Evolutionary conservation across 2,329 filamentous ascomycete genomes (phyloP).

Genomic region (Phaeosphaeriaceae sp.): DNA sequence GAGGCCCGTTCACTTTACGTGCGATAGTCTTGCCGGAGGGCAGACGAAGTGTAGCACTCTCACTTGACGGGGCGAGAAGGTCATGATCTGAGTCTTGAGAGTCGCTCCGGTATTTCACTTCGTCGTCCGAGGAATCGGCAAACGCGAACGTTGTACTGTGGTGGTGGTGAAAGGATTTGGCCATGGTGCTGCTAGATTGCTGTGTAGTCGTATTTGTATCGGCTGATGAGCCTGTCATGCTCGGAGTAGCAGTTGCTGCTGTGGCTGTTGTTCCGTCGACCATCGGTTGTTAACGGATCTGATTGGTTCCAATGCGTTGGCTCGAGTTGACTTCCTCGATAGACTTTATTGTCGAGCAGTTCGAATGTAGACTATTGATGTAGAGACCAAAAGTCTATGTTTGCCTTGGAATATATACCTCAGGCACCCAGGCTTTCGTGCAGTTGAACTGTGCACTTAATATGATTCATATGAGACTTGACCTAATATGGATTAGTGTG

Average conservation of each 20-base stretch:
- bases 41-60: neutral
- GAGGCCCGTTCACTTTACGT: neutral
- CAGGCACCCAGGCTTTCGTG: neutral
- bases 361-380: neutral
- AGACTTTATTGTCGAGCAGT: neutral
- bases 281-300: neutral
- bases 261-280: neutral
- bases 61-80: neutral
- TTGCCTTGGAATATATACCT: neutral
- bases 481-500: neutral
- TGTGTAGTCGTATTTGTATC: neutral
- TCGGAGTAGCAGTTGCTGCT: neutral
- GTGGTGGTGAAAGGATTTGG: neutral
- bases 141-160: neutral
- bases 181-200: neutral
- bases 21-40: neutral
- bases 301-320: neutral
- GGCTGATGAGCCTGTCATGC: neutral
- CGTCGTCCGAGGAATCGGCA: neutral
- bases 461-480: neutral
- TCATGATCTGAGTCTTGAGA: neutral
- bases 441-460: neutral
- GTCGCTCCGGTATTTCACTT: neutral
- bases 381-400: neutral
- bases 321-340: neutral